Conservation (phyloP, 2,329 filamentous ascomycete genomes). For the Zalaria sp. region DNA sequence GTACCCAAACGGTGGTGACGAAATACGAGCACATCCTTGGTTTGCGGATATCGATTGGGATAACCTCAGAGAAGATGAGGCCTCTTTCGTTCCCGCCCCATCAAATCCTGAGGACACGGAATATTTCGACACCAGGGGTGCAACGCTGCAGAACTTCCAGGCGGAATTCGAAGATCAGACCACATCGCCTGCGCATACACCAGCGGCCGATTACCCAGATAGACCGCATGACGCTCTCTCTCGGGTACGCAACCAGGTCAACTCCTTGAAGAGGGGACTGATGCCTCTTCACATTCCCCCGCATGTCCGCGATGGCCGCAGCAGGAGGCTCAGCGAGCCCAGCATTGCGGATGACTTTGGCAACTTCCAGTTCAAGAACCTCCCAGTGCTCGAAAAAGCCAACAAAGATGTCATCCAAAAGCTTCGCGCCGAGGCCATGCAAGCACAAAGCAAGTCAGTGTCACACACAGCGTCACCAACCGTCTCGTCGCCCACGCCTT, state of each 20-base stretch:
- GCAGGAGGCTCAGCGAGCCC: slow-evolving; percentile 78
- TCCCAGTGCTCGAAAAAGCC: slow-evolving; percentile 90
- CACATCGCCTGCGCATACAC: slow-evolving; percentile 55
- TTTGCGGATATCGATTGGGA: slow-evolving; percentile 83
- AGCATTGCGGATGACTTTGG: slow-evolving; percentile 86
- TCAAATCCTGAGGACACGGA: slow-evolving; percentile 96
- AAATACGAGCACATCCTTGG: slow-evolving; percentile 83
- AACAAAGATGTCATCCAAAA: slow-evolving; percentile 99
- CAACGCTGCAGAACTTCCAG: slow-evolving; percentile 80
- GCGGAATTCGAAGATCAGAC: slow-evolving; percentile 87
- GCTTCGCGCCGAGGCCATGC: slow-evolving; percentile 78
- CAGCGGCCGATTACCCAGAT: slow-evolving; percentile 67
- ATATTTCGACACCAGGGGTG: slow-evolving; percentile 88
- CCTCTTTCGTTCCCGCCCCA: slow-evolving; percentile 83
- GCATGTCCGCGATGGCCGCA: slow-evolving; percentile 84
- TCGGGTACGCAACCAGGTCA: slow-evolving; percentile 74
- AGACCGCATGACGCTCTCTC: slow-evolving; percentile 90
- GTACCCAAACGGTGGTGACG: slow-evolving; percentile 69
- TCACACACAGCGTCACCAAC: slow-evolving; percentile 20
- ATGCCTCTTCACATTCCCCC: slow-evolving; percentile 96
- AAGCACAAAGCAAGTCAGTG: slow-evolving; percentile 41
- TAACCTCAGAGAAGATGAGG: slow-evolving; percentile 81
- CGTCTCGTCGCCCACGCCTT: slow-evolving; percentile 42
- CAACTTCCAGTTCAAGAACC: slow-evolving; percentile 90
- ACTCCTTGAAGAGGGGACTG: slow-evolving; percentile 70